A percentile compares a stretch with the other conserved stretches of the same genome.
Evolutionary conservation across 2,329 filamentous ascomycete genomes (phyloP).

Genomic region (Podosphaera aphanis): DNA sequence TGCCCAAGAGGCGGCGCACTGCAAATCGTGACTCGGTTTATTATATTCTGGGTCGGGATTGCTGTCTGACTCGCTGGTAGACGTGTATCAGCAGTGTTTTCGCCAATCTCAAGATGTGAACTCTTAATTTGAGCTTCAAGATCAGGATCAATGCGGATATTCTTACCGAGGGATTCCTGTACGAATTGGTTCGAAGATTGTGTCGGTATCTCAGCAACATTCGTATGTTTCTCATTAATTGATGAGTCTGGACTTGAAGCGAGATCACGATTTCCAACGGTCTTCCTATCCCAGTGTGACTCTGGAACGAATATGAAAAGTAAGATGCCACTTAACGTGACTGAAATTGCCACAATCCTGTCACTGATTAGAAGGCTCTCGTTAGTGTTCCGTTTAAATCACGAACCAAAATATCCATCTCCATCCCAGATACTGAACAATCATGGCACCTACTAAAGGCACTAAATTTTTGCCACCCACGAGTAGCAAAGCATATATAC

Average conservation of each 20-base stretch:
- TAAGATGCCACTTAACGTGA: slow-evolving; percentile 43
- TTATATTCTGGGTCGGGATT: background rate
- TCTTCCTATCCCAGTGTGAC: slow-evolving; percentile 83
- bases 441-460: slow-evolving; percentile 62
- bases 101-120: background rate
- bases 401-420: slow-evolving; percentile 71
- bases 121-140: background rate
- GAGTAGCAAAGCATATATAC: slow-evolving; percentile 75
- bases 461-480: slow-evolving; percentile 81
- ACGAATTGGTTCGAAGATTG: background rate
- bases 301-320: slow-evolving; percentile 85
- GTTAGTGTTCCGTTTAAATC: background rate
- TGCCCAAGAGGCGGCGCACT: background rate
- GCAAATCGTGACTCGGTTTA: background rate
- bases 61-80: background rate
- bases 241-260: slow-evolving; percentile 4
- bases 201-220: background rate
- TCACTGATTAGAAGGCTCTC: slow-evolving; percentile 7
- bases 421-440: slow-evolving; percentile 61
- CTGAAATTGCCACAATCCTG: slow-evolving; percentile 63
- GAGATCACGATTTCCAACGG: slow-evolving; percentile 15
- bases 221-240: background rate
- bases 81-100: background rate
- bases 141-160: background rate
- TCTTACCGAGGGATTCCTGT: background rate